Percentiles rank a stretch among this genome's conserved stretches.
Conservation (phyloP, 352 stramenopile species). For the Paralagenidium karlingii region DNA sequence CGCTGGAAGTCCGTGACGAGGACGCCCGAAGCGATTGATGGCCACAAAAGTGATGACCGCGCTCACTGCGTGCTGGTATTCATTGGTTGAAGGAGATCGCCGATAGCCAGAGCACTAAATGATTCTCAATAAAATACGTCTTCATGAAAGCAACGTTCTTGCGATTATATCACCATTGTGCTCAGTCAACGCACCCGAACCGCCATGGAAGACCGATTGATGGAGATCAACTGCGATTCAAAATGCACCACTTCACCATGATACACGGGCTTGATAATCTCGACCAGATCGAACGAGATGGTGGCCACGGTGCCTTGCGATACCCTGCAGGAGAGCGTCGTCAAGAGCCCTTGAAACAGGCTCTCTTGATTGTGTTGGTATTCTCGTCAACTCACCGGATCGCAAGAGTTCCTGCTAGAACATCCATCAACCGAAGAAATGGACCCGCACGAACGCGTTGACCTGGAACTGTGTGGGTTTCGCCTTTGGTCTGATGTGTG, state of each 20-base stretch:
- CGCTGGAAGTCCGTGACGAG: constrained; percentile 12
- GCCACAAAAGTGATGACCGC: constrained; percentile 21
- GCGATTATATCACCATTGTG: too few relatives aligned
- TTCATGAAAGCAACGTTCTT: too few relatives aligned
- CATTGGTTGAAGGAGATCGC: too few relatives aligned
- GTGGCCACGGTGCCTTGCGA: constrained; percentile 11
- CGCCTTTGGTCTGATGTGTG: too few relatives aligned
- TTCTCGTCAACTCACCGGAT: constrained; percentile 7
- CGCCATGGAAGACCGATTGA: constrained; percentile 14
- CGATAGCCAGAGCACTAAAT: too few relatives aligned
- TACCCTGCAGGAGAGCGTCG: constrained; percentile 3
- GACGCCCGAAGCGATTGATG: constrained; percentile 13
- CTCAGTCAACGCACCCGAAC: constrained; percentile 9
- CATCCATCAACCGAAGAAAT: constrained; percentile 19
- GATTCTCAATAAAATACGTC: too few relatives aligned
- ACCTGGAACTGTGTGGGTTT: too few relatives aligned
- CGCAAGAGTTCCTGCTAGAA: constrained; percentile 15
- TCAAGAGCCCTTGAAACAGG: too few relatives aligned
- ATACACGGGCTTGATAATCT: constrained; percentile 16
- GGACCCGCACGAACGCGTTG: constrained; percentile 14
- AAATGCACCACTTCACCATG: constrained; percentile 21
- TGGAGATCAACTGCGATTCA: constrained; percentile 14
- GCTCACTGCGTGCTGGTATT: constrained; percentile 19
- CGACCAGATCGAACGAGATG: constrained; percentile 20
- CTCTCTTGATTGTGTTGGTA: too few relatives aligned